phyloP scores from a whole-genome alignment of 2,329 filamentous ascomycete genomes.

The Ophiocordyceps robertsii region DNA sequence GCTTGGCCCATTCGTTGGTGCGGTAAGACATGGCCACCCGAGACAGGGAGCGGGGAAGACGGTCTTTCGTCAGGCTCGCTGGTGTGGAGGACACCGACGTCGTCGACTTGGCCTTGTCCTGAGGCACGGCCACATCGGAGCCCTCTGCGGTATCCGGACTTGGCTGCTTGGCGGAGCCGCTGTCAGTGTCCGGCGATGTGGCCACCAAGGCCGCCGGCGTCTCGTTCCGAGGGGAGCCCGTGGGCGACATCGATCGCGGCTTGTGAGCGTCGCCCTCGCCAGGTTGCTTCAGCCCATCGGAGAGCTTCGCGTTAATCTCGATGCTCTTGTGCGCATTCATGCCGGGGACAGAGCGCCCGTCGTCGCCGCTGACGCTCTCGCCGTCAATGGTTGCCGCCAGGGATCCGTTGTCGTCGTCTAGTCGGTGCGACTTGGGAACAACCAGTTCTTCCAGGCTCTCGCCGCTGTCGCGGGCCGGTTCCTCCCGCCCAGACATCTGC shows the following conservation, averaged over 20 bases:
- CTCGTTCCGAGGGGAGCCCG: no score
- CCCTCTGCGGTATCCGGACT: constrained; percentile 2
- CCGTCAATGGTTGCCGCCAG: constrained; percentile 45
- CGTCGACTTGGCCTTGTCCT: constrained; percentile 24
- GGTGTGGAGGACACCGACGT: constrained; percentile 28
- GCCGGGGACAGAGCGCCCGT: constrained; percentile 14
- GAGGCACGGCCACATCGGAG: constrained; percentile 6
- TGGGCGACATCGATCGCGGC: no score
- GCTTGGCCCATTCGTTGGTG: constrained; percentile 94
- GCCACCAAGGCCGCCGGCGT: no score
- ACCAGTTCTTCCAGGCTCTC: constrained; percentile 35
- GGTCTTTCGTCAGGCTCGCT: constrained; percentile 41
- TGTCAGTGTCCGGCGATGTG: background rate
- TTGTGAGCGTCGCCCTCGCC: background rate
- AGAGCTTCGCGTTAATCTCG: constrained; percentile 26
- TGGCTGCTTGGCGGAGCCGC: background rate
- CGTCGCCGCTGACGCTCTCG: constrained; percentile 29
- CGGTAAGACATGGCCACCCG: constrained; percentile 70
- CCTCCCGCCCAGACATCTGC: constrained; percentile 13
- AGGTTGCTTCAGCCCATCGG: constrained; percentile 5
- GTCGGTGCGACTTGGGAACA: constrained; percentile 14
- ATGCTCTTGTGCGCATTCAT: constrained; percentile 15
- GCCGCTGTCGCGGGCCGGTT: constrained; percentile 9
- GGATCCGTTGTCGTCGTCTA: constrained; percentile 34
- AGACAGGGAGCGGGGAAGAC: constrained; percentile 58